phyloP scores from a whole-genome alignment of 441 rosid species.

The Jatropha podagrica region DNA sequence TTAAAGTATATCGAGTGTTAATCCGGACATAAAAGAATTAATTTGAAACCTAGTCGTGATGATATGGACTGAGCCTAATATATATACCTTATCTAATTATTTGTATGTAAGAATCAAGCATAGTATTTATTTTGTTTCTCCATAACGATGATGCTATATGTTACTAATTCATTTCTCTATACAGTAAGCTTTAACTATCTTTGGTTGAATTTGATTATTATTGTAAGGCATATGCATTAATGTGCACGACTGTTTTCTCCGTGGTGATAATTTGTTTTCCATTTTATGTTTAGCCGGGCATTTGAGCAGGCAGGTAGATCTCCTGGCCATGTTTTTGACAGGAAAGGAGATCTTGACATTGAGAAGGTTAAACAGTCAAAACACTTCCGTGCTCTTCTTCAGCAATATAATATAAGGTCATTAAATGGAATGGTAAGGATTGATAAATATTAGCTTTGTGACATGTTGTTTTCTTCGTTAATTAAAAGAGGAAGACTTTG shows the following conservation, averaged over 20 bases:
- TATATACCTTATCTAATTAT: too few relatives aligned
- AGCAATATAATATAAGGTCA: constrained; percentile 44
- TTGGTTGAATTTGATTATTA: background rate
- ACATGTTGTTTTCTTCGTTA: background rate
- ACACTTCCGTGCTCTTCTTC: constrained; percentile 46
- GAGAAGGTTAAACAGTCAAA: constrained; percentile 78
- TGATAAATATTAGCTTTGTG: background rate
- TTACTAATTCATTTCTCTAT: too few relatives aligned
- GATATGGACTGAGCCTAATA: background rate
- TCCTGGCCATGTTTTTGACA: constrained; percentile 52
- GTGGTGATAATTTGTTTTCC: constrained; percentile 17
- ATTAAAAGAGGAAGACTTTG: background rate
- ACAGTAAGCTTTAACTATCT: background rate
- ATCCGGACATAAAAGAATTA: background rate
- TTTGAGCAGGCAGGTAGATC: constrained; percentile 70
- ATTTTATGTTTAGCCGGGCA: constrained; percentile 49
- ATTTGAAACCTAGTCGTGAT: background rate
- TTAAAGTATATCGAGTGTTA: background rate
- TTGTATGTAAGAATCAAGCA: too few relatives aligned
- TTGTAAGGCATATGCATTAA: background rate
- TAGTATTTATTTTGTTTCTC: too few relatives aligned
- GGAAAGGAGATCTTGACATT: constrained; percentile 44
- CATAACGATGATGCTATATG: too few relatives aligned
- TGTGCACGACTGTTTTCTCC: background rate
- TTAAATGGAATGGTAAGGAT: constrained; percentile 47